Evolutionary conservation across 805 yeast genomes (phyloP).

Genomic region (Cyberlindnera subsufficiens): DNA sequence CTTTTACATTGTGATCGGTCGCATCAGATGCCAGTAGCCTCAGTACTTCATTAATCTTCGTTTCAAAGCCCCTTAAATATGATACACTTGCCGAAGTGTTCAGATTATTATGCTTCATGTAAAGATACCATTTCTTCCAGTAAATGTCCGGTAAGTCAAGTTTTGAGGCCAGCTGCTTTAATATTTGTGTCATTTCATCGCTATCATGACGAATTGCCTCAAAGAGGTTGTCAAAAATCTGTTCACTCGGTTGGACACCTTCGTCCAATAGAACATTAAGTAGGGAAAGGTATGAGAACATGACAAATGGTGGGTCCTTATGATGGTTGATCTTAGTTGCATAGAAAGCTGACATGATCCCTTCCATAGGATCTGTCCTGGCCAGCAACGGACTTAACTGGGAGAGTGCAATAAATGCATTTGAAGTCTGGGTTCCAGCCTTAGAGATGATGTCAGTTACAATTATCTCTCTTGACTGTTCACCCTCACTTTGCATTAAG

Average conservation of each 20-base stretch:
- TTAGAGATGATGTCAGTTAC: slow-evolving; percentile 2
- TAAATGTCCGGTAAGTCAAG: slow-evolving; percentile 3
- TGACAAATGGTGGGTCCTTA: slow-evolving; percentile 15
- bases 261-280: slow-evolving; percentile 9
- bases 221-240: slow-evolving; percentile 15
- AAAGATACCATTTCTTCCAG: slow-evolving; percentile 29
- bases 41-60: slow-evolving; percentile 6
- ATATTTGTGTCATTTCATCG: slow-evolving; percentile 4
- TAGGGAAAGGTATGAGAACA: slow-evolving; percentile 22
- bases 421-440: slow-evolving; percentile 9
- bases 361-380: background rate
- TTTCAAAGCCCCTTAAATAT: slow-evolving; percentile 10
- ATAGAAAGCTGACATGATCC: slow-evolving; percentile 7
- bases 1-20: slow-evolving; percentile 16
- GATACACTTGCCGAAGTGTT: slow-evolving; percentile 34
- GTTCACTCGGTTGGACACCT: slow-evolving; percentile 1
- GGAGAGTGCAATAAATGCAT: slow-evolving; percentile 19
- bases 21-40: slow-evolving; percentile 17
- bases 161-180: slow-evolving; percentile 11
- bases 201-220: slow-evolving; percentile 16
- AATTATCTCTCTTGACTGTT: background rate
- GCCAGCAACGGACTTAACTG: slow-evolving; percentile 11
- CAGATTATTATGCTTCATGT: slow-evolving; percentile 33
- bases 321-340: slow-evolving; percentile 17
- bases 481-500: slow-evolving; percentile 5